Percentiles rank a stretch among this genome's conserved stretches.
Evolutionary conservation across 306 rosid species (phyloP).

Genomic region (Sophora flavescens): DNA sequence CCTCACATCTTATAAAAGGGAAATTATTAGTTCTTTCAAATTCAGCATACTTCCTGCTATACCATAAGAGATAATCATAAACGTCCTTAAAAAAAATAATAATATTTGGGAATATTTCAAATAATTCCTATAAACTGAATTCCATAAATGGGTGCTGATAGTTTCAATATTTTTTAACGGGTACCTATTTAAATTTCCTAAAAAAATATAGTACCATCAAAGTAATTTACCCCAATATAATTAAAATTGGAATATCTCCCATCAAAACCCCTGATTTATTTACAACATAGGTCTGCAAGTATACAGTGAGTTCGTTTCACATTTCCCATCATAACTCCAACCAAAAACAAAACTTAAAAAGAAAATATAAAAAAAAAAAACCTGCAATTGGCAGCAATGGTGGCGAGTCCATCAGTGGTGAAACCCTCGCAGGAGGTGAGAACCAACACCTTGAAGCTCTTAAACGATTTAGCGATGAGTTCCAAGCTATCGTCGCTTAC

Average conservation of each 20-base stretch:
- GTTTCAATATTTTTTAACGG: constrained; percentile 8
- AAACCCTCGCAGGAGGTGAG: constrained; percentile 90
- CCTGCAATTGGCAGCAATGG: constrained; percentile 99
- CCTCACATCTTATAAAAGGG: background rate
- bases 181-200: background rate
- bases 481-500: constrained; percentile 81
- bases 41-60: background rate
- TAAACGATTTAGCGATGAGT: constrained; percentile 83
- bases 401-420: constrained; percentile 85
- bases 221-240: background rate
- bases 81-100: background rate
- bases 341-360: background rate
- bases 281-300: no score
- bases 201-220: background rate
- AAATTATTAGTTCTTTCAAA: background rate
- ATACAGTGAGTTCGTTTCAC: background rate
- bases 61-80: background rate
- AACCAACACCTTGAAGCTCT: constrained; percentile 76
- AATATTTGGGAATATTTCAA: background rate
- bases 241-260: background rate
- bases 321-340: background rate
- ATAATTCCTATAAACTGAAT: background rate
- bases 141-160: background rate
- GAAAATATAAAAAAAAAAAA: background rate
- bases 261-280: background rate